Base-by-base conservation (phyloP, 306 rosid genomes). In the Quercus variabilis region DNA sequence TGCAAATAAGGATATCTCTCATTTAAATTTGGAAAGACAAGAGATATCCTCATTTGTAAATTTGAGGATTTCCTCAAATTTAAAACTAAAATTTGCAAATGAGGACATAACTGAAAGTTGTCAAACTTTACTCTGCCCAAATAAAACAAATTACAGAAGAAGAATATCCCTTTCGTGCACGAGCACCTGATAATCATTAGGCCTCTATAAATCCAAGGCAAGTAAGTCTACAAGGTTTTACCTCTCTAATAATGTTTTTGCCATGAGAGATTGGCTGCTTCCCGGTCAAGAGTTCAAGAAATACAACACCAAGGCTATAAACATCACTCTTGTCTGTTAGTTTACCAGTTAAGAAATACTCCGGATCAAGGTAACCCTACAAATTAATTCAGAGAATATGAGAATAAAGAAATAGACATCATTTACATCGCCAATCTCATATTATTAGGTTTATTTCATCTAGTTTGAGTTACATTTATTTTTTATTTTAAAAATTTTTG, bases 201-300 rank as follows among this genome's bases (percentile, higher is more conserved):
- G 38, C 69, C n/a, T 2, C n/a, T 20, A 18, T 30, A 5, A 67
- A 54, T 7, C 4, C 59, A 30, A 31, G 43, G 41, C 19, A 62
- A 25, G 26, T 0, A 69, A 30, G 78, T 26, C 68, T 1, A 62
- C 14, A 68, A 79, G 60, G 3, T 70, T 73, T 76, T 90, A 93
- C 98, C 99, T 96, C 99, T 80, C 98, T 87, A 74, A 96, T 94
- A 77, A 96, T 89, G 81, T 96, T 96, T 83, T 96, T 96, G 13
- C 99, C 99, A 54, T 93, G 98, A 67, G 92, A 89, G 85, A 96
- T 96, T 56, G 99, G 98, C 6, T 90, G 99, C 91, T 80, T 93
- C 73, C 98, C 99, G 0, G 98, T 96, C 83, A 96, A 71, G 82
- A 96, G 87, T 83, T 96, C 99, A 10, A 96, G 80, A 67, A 96